Evolutionary conservation across 306 rosid species (phyloP).

Genomic region (Sechiopsis laciniata): DNA sequence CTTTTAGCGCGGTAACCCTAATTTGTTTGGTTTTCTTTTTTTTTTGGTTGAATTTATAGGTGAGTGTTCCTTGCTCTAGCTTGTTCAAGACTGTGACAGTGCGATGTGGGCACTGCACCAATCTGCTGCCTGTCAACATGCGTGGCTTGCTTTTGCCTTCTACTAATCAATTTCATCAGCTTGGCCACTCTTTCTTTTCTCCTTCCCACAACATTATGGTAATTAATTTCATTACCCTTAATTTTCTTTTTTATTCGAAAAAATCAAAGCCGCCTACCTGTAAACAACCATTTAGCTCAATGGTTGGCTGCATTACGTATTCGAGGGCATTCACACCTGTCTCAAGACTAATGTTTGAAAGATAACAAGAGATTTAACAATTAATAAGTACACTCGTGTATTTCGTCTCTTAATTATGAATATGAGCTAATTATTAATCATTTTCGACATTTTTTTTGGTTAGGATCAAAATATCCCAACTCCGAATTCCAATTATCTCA

Average conservation of each 20-base stretch:
- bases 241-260: neutral
- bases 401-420: too few species aligned
- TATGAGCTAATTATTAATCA: neutral
- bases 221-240: neutral
- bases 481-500: constrained; percentile 51
- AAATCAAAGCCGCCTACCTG: too few species aligned
- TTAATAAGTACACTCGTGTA: too few species aligned
- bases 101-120: constrained; percentile 95
- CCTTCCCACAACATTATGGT: constrained; percentile 76
- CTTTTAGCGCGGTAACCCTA: neutral
- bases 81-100: constrained; percentile 97
- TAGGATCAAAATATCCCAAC: constrained; percentile 70
- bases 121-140: constrained; percentile 86
- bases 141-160: constrained; percentile 82
- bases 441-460: neutral
- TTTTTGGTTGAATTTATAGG: constrained; percentile 29
- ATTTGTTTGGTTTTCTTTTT: neutral
- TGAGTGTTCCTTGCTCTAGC: constrained; percentile 89
- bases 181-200: constrained; percentile 72
- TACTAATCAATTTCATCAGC: constrained; percentile 66
- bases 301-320: too few species aligned
- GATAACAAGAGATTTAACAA: too few species aligned
- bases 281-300: too few species aligned
- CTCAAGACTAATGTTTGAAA: too few species aligned
- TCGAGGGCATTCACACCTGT: too few species aligned